These are phyloP conservation scores for Beauveria medogensis DNA, from an alignment of 2,329 filamentous ascomycete genomes.

Conservation along the genomic window DNA sequence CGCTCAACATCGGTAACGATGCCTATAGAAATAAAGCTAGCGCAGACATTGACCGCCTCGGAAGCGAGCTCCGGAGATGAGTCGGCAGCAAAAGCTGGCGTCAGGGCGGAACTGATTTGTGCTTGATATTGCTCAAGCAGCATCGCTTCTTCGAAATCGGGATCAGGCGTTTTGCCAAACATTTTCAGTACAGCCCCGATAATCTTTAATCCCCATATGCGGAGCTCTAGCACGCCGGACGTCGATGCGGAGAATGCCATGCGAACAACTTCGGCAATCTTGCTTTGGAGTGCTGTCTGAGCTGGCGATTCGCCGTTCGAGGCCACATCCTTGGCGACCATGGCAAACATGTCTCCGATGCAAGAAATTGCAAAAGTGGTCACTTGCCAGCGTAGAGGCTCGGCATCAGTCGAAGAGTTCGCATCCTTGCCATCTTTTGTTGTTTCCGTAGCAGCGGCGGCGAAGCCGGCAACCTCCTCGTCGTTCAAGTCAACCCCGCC, in stretches of 20 bases:
- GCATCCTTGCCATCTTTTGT: slow-evolving; percentile 45
- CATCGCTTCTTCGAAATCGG: slow-evolving; percentile 95
- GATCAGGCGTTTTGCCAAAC: slow-evolving; percentile 92
- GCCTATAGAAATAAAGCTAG: slow-evolving; percentile 93
- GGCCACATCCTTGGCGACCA: slow-evolving; percentile 71
- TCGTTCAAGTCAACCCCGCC: slow-evolving; percentile 76
- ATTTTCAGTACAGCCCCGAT: slow-evolving; percentile 90
- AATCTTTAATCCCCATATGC: slow-evolving; percentile 87
- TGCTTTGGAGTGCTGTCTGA: slow-evolving; percentile 69
- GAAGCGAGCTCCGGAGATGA: slow-evolving; percentile 93
- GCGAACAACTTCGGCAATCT: slow-evolving; percentile 84
- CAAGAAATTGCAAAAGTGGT: slow-evolving; percentile 89
- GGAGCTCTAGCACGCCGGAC: slow-evolving; percentile 79
- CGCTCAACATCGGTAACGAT: slow-evolving; percentile 96
- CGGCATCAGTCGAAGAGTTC: slow-evolving; percentile 55
- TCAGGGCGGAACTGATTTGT: slow-evolving; percentile 93
- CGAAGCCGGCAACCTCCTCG: slow-evolving; percentile 94
- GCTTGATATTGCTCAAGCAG: slow-evolving; percentile 96
- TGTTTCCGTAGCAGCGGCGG: slow-evolving; percentile 57
- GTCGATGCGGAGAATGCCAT: slow-evolving; percentile 98
- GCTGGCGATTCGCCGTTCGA: slow-evolving; percentile 72
- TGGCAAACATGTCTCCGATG: slow-evolving; percentile 70
- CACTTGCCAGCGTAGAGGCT: slow-evolving; percentile 91
- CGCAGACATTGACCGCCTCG: slow-evolving; percentile 93
- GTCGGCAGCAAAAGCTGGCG: slow-evolving; percentile 89